These are phyloP conservation scores for Pythium scleroteichum DNA, from an alignment of 352 stramenopile genomes.

Conservation along the genomic window DNA sequence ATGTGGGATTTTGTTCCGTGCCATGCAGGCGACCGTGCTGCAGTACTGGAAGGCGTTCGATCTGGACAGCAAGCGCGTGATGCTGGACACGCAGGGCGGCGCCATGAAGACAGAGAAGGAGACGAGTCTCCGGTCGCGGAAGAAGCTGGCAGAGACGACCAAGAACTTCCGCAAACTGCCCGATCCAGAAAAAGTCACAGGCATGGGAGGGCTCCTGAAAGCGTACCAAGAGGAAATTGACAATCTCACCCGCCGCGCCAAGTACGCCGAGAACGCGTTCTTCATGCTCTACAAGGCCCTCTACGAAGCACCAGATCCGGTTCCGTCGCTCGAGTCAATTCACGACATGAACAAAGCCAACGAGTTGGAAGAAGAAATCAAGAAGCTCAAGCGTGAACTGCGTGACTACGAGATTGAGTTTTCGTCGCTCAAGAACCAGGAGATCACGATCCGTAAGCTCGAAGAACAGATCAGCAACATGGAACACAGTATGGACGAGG, in stretches of 20 bases:
- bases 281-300: constrained; percentile 87
- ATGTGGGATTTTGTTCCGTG: too few species aligned
- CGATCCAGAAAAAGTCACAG: constrained; percentile 71
- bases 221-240: constrained; percentile 93
- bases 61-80: constrained; percentile 83
- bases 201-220: constrained; percentile 66
- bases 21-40: constrained; percentile 49
- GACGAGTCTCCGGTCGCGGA: constrained; percentile 69
- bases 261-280: constrained; percentile 90
- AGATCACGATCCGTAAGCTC: constrained; percentile 96
- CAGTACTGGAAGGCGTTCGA: constrained; percentile 89
- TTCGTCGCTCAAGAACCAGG: constrained; percentile 94
- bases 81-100: constrained; percentile 72
- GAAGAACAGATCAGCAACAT: constrained; percentile 88
- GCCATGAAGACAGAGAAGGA: constrained; percentile 88
- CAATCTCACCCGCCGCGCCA: constrained; percentile 89
- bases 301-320: constrained; percentile 84
- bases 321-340: constrained; percentile 62
- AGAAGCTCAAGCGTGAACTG: constrained; percentile 87
- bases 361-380: constrained; percentile 91
- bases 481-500: constrained; percentile 66
- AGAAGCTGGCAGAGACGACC: constrained; percentile 84
- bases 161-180: constrained; percentile 79
- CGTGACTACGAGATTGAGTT: constrained; percentile 95
- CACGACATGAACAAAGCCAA: constrained; percentile 62